Evolutionary conservation across 257 asterid genomes (phyloP).

Genomic region (Solanum acaule): DNA sequence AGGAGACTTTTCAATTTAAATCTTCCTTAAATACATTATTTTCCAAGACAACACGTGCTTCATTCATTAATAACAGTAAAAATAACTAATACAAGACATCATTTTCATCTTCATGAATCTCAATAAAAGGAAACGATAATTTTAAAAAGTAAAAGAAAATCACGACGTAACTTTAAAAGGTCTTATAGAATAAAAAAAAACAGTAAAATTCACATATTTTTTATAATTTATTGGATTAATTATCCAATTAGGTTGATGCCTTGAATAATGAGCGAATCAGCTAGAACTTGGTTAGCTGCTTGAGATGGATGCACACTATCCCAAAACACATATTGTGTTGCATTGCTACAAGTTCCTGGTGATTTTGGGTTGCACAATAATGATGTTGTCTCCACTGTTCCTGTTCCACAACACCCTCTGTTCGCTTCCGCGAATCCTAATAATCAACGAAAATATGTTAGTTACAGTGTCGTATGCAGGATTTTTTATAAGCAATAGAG

Average conservation of each 20-base stretch:
- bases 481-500: not conserved
- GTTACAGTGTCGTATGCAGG: not conserved
- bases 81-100: not conserved
- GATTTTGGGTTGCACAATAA: slow-evolving; percentile 74
- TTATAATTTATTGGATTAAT: slow-evolving; percentile 14
- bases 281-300: slow-evolving; percentile 75
- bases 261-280: slow-evolving; percentile 48
- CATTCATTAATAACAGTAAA: not conserved
- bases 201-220: not conserved
- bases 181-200: not conserved
- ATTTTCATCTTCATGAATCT: not conserved
- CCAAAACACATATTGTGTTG: slow-evolving; percentile 80
- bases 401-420: slow-evolving; percentile 88
- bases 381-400: slow-evolving; percentile 63
- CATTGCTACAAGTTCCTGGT: slow-evolving; percentile 65
- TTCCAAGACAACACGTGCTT: not conserved
- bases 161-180: not conserved
- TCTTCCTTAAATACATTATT: not conserved
- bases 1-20: not conserved
- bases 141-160: not conserved
- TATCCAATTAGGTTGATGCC: slow-evolving; percentile 61
- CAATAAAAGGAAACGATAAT: not conserved
- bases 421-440: slow-evolving; percentile 71
- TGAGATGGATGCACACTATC: slow-evolving; percentile 95
- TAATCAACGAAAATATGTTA: not conserved